phyloP scores from a whole-genome alignment of 2,329 filamentous ascomycete genomes.

The Zymoseptoria ardabiliae region DNA sequence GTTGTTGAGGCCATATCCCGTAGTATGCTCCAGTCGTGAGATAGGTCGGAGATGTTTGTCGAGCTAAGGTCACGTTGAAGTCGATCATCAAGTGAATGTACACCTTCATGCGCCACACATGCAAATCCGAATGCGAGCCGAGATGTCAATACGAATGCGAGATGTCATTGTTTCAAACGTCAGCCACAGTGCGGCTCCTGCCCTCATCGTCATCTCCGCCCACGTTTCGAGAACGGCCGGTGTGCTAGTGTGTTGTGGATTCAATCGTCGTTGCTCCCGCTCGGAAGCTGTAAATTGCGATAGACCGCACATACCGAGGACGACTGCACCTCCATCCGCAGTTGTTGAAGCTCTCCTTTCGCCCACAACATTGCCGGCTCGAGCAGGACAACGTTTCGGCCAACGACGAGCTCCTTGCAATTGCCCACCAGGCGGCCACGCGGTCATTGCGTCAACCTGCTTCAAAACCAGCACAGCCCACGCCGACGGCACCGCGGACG shows the following conservation, averaged over 20 bases:
- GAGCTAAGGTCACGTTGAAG: not conserved
- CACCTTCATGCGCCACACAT: not conserved
- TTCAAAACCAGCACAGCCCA: not conserved
- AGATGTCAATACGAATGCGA: not conserved
- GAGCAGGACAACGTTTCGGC: not conserved
- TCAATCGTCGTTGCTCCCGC: not conserved
- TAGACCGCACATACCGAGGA: not conserved
- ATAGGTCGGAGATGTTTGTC: not conserved
- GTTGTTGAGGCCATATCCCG: slow-evolving; percentile 22
- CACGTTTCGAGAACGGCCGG: not conserved
- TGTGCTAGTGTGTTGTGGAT: not conserved
- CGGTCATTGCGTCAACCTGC: slow-evolving; percentile 6
- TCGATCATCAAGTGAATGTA: not conserved
- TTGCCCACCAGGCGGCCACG: slow-evolving; percentile 6
- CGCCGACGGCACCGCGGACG: not conserved
- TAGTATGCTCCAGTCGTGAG: not conserved
- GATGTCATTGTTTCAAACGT: not conserved
- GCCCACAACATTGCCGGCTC: not conserved
- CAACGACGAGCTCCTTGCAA: slow-evolving; percentile 1
- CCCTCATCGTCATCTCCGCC: not conserved
- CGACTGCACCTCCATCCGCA: not conserved
- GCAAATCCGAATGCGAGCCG: not conserved
- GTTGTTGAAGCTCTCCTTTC: not conserved
- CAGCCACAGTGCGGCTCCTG: not conserved
- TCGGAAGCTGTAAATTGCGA: not conserved